A percentile compares a stretch with the other conserved stretches of the same genome.
Evolutionary conservation across 2,329 filamentous ascomycete species (phyloP).

Genomic region (Graphilbum sp.): DNA sequence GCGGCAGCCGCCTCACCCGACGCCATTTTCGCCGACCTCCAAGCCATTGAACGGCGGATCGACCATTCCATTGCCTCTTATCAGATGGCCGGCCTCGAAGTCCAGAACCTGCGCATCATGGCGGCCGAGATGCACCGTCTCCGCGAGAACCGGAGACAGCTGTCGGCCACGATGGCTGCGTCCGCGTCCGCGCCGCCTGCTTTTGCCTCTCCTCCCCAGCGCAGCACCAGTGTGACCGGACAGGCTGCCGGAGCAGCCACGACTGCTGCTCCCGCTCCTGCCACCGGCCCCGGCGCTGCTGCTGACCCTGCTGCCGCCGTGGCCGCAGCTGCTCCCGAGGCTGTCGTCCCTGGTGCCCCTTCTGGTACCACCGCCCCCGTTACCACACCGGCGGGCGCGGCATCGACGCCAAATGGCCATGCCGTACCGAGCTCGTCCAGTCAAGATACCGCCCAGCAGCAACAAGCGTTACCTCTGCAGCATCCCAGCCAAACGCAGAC

Average conservation of each 20-base stretch:
- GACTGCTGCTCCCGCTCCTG: too few species aligned
- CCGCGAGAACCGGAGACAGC: conserved; percentile 24
- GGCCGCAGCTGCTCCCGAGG: too few species aligned
- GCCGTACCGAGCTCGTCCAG: not conserved
- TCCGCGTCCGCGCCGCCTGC: not conserved
- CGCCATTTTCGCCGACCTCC: conserved; percentile 42
- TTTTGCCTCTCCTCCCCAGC: not conserved
- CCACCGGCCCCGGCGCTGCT: too few species aligned
- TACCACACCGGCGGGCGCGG: not conserved
- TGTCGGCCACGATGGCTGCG: not conserved
- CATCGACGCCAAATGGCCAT: not conserved
- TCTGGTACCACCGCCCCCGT: conserved; percentile 1
- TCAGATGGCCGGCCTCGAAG: conserved; percentile 47
- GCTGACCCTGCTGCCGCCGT: too few species aligned
- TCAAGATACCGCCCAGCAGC: too few species aligned
- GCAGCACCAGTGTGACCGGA: too few species aligned
- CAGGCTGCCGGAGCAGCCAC: too few species aligned
- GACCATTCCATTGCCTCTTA: conserved; percentile 45
- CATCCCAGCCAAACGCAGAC: too few species aligned
- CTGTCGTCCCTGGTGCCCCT: too few species aligned
- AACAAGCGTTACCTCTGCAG: too few species aligned
- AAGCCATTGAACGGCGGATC: conserved; percentile 51
- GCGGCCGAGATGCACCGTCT: conserved; percentile 52
- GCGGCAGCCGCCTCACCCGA: conserved; percentile 6
- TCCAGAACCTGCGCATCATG: conserved; percentile 50